These are phyloP conservation scores for Arctostaphylos glauca DNA, from an alignment of 148 eudicot genomes.

Conservation along the genomic window DNA sequence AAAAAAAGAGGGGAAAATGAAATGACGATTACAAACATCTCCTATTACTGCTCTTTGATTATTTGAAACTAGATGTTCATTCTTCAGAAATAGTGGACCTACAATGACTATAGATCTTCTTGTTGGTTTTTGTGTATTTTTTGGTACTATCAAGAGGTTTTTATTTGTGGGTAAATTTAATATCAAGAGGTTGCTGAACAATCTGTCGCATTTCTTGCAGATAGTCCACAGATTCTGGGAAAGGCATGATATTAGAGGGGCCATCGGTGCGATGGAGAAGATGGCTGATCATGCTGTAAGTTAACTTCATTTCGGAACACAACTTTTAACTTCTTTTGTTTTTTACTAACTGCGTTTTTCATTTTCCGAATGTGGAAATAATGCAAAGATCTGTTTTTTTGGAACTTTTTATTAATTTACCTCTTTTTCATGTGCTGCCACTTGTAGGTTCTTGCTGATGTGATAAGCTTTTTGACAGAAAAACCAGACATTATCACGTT, in stretches of 20 bases:
- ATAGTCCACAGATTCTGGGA: conserved; percentile 77
- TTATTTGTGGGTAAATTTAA: no score
- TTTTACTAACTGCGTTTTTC: neutral
- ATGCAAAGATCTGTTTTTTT: neutral
- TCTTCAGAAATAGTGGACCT: neutral
- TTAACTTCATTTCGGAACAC: conserved; percentile 12
- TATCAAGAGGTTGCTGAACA: conserved; percentile 12
- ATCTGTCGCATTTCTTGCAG: conserved; percentile 35
- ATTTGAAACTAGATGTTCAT: neutral
- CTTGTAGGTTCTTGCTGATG: conserved; percentile 86
- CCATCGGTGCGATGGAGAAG: conserved; percentile 69
- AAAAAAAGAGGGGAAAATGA: neutral
- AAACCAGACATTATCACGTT: conserved; percentile 73
- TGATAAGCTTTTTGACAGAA: conserved; percentile 66
- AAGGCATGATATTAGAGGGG: conserved; percentile 86
- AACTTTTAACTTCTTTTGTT: neutral
- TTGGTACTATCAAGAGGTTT: neutral
- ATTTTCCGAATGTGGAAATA: neutral
- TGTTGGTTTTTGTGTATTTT: neutral
- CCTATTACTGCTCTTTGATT: neutral
- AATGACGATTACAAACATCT: neutral
- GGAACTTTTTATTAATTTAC: neutral
- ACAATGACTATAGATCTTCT: neutral
- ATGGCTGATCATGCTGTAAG: conserved; percentile 91
- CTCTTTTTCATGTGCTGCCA: conserved; percentile 8